Conservation (phyloP, 2,329 filamentous ascomycete species). For the Paecilomyces fulvus region DNA sequence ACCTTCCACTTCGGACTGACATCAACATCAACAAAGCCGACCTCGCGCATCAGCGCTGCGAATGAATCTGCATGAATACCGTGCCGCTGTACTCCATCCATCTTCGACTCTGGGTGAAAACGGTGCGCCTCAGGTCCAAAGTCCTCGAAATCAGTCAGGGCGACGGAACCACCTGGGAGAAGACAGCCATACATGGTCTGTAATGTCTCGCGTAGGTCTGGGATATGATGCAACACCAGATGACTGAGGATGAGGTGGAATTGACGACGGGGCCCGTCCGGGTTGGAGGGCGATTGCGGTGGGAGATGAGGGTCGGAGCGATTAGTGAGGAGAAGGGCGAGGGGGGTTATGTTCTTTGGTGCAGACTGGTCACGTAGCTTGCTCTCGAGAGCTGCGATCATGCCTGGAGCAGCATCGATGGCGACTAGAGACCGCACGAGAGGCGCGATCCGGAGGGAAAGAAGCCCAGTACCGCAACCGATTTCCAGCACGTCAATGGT, state of each 20-base stretch:
- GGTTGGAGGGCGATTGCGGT: conserved; percentile 18
- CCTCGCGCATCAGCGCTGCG: conserved; percentile 35
- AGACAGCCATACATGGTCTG: conserved; percentile 41
- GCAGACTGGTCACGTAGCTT: neutral
- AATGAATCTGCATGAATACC: conserved; percentile 40
- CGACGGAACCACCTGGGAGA: conserved; percentile 40
- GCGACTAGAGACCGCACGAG: conserved; percentile 42
- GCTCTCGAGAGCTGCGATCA: neutral
- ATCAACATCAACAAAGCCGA: conserved; percentile 41
- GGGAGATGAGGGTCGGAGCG: conserved; percentile 41
- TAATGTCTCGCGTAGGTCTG: conserved; percentile 36
- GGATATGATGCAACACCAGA: conserved; percentile 50
- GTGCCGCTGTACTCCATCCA: conserved; percentile 46
- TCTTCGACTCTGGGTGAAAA: conserved; percentile 47
- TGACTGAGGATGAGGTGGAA: conserved; percentile 48
- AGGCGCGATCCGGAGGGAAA: conserved; percentile 44
- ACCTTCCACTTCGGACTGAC: neutral
- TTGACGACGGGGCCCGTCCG: conserved; percentile 22
- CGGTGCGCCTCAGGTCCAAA: conserved; percentile 43
- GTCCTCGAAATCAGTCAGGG: conserved; percentile 52
- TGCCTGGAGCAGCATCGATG: conserved; percentile 35
- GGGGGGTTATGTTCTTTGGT: neutral
- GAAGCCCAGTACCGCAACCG: conserved; percentile 49
- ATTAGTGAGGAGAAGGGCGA: conserved; percentile 36
- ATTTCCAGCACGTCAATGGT: conserved; percentile 45